Evolutionary conservation across 768 basidiomycete genomes (phyloP).

Genomic region (Boletus subparvulus): DNA sequence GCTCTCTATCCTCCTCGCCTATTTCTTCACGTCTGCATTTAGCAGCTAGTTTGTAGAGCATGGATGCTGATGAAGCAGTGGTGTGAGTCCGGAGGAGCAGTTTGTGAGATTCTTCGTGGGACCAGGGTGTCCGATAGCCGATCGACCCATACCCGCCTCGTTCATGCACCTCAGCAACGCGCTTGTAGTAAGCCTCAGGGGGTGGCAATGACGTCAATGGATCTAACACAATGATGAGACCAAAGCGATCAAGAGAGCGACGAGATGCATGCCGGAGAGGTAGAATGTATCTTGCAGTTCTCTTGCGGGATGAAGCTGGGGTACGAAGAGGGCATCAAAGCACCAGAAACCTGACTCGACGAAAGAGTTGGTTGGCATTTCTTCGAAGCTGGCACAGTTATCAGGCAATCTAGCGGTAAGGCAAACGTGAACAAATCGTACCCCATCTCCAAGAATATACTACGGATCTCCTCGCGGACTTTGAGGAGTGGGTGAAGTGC

Average conservation of each 20-base stretch:
- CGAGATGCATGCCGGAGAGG: slow-evolving; percentile 66
- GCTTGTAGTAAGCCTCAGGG: slow-evolving; percentile 78
- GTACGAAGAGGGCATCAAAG: slow-evolving; percentile 97
- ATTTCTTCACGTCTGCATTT: slow-evolving; percentile 63
- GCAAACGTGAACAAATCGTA: slow-evolving; percentile 36
- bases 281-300: slow-evolving; percentile 99
- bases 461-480: slow-evolving; percentile 95
- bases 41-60: slow-evolving; percentile 93
- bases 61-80: slow-evolving; percentile 88
- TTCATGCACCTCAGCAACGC: slow-evolving; percentile 81
- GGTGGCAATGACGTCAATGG: slow-evolving; percentile 76
- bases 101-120: slow-evolving; percentile 85
- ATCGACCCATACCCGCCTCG: slow-evolving; percentile 87
- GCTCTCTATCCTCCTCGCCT: slow-evolving; percentile 34
- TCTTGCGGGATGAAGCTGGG: slow-evolving; percentile 97
- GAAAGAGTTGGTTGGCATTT: slow-evolving; percentile 96
- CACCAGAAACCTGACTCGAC: slow-evolving; percentile 99
- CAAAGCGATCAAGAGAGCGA: neutral
- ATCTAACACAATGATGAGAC: slow-evolving; percentile 47
- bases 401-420: neutral
- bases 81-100: slow-evolving; percentile 96
- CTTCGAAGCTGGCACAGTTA: slow-evolving; percentile 70
- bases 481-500: slow-evolving; percentile 95
- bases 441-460: slow-evolving; percentile 99
- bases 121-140: slow-evolving; percentile 98